A percentile compares a stretch with the other conserved stretches of the same genome.
These are phyloP conservation scores for Aspergillus affinis DNA, from an alignment of 495 filamentous ascomycete species.

Conservation along the genomic window DNA sequence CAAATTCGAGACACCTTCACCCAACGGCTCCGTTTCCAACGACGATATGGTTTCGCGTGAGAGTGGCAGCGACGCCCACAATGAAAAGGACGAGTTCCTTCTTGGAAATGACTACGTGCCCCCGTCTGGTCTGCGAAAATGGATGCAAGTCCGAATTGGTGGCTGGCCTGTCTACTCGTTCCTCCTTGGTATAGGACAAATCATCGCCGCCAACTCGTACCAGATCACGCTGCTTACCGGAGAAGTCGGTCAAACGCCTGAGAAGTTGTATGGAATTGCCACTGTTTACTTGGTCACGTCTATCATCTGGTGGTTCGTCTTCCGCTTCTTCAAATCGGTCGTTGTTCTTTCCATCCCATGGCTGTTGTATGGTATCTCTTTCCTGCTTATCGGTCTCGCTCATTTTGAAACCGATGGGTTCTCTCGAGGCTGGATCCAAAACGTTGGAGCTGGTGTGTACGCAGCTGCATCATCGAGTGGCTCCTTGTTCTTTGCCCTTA, in stretches of 20 bases:
- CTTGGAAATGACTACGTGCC: slow-evolving; percentile 64
- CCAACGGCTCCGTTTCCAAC: slow-evolving; percentile 37
- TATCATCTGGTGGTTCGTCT: slow-evolving; percentile 64
- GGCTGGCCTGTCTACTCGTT: slow-evolving; percentile 77
- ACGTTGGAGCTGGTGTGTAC: slow-evolving; percentile 47
- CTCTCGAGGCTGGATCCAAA: slow-evolving; percentile 50
- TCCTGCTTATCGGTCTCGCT: slow-evolving; percentile 66
- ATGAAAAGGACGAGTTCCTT: slow-evolving; percentile 53
- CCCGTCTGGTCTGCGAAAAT: slow-evolving; percentile 62
- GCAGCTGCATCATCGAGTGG: slow-evolving; percentile 50
- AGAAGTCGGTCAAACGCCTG: slow-evolving; percentile 59
- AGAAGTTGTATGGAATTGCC: slow-evolving; percentile 66
- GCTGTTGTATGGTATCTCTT: slow-evolving; percentile 64
- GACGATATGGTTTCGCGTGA: slow-evolving; percentile 39
- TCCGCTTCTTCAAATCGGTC: slow-evolving; percentile 61
- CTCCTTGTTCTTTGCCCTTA: slow-evolving; percentile 52
- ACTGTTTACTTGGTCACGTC: slow-evolving; percentile 62
- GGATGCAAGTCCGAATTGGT: slow-evolving; percentile 46
- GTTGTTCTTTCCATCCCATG: slow-evolving; percentile 60
- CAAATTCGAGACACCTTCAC: slow-evolving; percentile 33
- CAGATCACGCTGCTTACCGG: slow-evolving; percentile 70
- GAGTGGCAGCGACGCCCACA: slow-evolving; percentile 32
- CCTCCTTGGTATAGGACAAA: slow-evolving; percentile 63
- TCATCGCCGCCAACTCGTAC: slow-evolving; percentile 71
- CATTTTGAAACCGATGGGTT: slow-evolving; percentile 49